Base-by-base conservation (phyloP, 768 basidiomycete species). In the Mycena amicta region DNA sequence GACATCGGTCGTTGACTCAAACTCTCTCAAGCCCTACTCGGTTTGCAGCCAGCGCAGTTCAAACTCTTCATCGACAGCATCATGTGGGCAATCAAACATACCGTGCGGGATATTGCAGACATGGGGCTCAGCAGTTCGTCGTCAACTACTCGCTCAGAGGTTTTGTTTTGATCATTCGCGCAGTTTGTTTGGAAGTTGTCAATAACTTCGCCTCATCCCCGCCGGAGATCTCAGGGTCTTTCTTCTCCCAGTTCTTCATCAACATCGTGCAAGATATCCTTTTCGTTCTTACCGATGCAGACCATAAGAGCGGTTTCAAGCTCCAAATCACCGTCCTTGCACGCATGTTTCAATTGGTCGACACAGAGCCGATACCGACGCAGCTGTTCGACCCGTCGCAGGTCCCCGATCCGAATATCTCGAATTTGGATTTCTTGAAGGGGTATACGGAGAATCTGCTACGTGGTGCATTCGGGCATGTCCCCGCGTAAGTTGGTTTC, bases 21-120 rank as follows among this genome's bases (percentile, higher is more conserved):
- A 55, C 25, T 50, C 41, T 54, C 23, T 50, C 61, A 59, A 90
- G 95, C 95, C 5, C 77, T 98, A 49, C 83, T 96, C 53, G 86
- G 84, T 31, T 82, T 97, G 50, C 93, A 93, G 22, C 89, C 94
- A 3, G 75, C 81, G 45, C 93, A 96, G 74, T 98, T 98, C 83
- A 98, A 97, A 77, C 77, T 98, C 58, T 91, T 97, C 74, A 98
- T 97, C 86, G 96, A 98, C 73, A 95, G 93, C 59, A 91, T 98
- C 64, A 91, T 97, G 55, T 99, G 97, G 96, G 95, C 94, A n/a
- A 96, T 98, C 79, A 99, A 99, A 74, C 97, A 99, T 77, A 98
- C 93, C 13, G 94, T 97, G 91, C 86, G 96, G 50, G 96, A 98
- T 72, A 97, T 98, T 61, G 93, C 94, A 5, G 96, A 98, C 70